phyloP scores from a whole-genome alignment of 768 basidiomycete genomes.

The Lentinula lateritia region DNA sequence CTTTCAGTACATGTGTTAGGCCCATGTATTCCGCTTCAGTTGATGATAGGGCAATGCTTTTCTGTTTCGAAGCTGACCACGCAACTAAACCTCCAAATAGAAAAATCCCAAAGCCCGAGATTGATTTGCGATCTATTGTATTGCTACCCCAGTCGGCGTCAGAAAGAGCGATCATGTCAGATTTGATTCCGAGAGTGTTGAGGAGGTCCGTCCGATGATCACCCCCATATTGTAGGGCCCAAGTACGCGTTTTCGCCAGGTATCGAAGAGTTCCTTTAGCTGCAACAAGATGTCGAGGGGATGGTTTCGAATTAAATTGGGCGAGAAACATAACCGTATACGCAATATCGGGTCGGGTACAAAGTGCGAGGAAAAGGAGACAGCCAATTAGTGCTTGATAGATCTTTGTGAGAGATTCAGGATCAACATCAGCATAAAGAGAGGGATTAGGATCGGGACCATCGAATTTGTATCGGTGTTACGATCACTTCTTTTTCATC shows the following conservation, averaged over 20 bases:
- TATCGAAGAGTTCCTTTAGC: no score
- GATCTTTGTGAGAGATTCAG: slow-evolving; percentile 9
- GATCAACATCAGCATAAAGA: slow-evolving; percentile 10
- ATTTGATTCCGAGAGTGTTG: neutral
- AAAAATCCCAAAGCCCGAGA: no score
- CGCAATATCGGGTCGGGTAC: neutral
- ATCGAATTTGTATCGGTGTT: slow-evolving; percentile 14
- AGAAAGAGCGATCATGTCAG: neutral
- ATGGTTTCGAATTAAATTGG: slow-evolving; percentile 26
- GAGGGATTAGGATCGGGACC: slow-evolving; percentile 9
- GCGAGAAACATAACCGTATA: slow-evolving; percentile 16
- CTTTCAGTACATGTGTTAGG: slow-evolving; percentile 13
- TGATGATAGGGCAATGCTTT: slow-evolving; percentile 19
- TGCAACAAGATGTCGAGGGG: slow-evolving; percentile 9
- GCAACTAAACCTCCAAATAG: neutral
- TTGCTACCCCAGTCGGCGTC: slow-evolving; percentile 16
- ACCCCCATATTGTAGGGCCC: no score
- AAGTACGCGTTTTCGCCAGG: no score
- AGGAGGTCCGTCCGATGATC: no score
- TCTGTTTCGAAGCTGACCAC: slow-evolving; percentile 28
- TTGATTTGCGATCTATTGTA: slow-evolving; percentile 7
- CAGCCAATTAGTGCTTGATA: neutral
- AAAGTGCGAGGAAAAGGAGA: neutral
- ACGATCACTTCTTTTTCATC: no score
- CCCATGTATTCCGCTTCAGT: neutral